Conservation (phyloP, 75 land plant genomes). For the Azolla pinnata region DNA sequence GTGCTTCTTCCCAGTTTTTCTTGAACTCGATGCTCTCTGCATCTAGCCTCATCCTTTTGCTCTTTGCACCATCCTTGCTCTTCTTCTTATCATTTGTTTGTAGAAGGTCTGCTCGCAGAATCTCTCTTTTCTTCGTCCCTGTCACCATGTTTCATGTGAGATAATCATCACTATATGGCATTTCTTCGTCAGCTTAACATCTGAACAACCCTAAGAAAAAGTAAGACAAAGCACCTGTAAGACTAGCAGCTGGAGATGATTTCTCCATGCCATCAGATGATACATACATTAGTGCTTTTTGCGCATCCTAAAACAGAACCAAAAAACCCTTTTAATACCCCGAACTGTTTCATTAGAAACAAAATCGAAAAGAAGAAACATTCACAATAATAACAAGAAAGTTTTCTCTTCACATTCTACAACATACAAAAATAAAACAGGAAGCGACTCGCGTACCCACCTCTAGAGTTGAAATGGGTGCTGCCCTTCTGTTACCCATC, state of each 20-base stretch:
- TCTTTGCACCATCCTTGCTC: slow-evolving; percentile 44
- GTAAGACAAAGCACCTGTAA: slow-evolving; percentile 6
- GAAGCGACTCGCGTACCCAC: slow-evolving; percentile 18
- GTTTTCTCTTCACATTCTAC: no score
- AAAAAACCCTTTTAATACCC: background rate
- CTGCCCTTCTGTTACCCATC: slow-evolving; percentile 90
- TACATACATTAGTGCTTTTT: slow-evolving; percentile 5
- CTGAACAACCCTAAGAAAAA: slow-evolving; percentile 16
- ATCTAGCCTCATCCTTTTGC: slow-evolving; percentile 54
- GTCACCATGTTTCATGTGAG: no score
- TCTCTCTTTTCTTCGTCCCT: no score
- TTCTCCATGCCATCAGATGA: slow-evolving; percentile 7
- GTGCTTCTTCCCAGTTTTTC: slow-evolving; percentile 74
- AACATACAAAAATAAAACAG: background rate
- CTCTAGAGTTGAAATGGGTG: slow-evolving; percentile 46
- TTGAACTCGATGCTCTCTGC: slow-evolving; percentile 58
- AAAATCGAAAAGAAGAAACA: no score
- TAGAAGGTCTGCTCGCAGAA: no score
- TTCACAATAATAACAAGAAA: no score
- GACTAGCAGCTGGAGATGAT: slow-evolving; percentile 7
- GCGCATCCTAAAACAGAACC: background rate
- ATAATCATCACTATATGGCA: no score
- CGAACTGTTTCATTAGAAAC: background rate
- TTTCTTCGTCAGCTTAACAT: no score
- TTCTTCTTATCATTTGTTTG: slow-evolving; percentile 43